Evolutionary conservation across 2,329 filamentous ascomycete species (phyloP).

Genomic region (Venturia pyrina): DNA sequence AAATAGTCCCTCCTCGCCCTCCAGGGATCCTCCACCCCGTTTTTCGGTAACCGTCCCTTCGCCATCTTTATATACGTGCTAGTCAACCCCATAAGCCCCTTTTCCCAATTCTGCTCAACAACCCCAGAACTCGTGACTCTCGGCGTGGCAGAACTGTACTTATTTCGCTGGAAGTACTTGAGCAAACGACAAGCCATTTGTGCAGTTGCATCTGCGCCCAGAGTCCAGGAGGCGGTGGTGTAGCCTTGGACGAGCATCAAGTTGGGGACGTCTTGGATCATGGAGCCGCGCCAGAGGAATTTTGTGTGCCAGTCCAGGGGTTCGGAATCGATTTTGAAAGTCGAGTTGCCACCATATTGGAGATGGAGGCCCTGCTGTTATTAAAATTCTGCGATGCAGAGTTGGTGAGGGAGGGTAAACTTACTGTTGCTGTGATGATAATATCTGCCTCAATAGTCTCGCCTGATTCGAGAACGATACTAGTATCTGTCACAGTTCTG

Average conservation of each 20-base stretch:
- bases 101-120: slow-evolving; percentile 28
- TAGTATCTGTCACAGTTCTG: slow-evolving; percentile 37
- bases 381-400: not conserved
- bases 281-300: slow-evolving; percentile 50
- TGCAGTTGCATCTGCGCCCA: slow-evolving; percentile 47
- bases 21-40: slow-evolving; percentile 35
- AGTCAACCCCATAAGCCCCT: slow-evolving; percentile 33
- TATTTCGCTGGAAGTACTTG: slow-evolving; percentile 38
- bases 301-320: slow-evolving; percentile 36
- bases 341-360: slow-evolving; percentile 42
- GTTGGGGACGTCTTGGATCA: slow-evolving; percentile 56
- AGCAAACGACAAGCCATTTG: slow-evolving; percentile 41
- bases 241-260: slow-evolving; percentile 50
- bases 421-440: slow-evolving; percentile 56
- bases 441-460: slow-evolving; percentile 45
- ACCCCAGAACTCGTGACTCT: slow-evolving; percentile 21
- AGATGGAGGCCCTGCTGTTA: slow-evolving; percentile 49
- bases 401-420: slow-evolving; percentile 14
- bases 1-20: slow-evolving; percentile 33
- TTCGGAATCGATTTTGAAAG: slow-evolving; percentile 41
- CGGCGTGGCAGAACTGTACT: slow-evolving; percentile 35
- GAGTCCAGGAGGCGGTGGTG: slow-evolving; percentile 50
- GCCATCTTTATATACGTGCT: slow-evolving; percentile 43
- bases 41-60: slow-evolving; percentile 35
- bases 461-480: slow-evolving; percentile 26